Base-by-base conservation (phyloP, 495 filamentous ascomycete species). In the Penicillium flavigenum region DNA sequence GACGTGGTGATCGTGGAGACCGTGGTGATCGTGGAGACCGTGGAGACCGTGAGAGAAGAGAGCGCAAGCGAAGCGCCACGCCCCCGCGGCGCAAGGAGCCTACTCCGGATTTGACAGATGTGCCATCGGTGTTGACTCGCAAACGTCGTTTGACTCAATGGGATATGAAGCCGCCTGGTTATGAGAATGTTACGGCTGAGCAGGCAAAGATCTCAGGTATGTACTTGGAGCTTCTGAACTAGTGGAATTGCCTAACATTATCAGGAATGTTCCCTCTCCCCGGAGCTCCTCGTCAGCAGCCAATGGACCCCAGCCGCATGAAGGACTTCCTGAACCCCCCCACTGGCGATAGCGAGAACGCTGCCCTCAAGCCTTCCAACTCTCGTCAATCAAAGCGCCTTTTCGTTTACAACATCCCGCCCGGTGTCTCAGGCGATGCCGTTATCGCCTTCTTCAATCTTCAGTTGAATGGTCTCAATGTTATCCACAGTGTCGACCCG, bases 81-180 rank as follows among this genome's bases (percentile, higher is more conserved):
- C 91, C 94, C 45, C 85, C 88, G 10, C 83, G 88, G 4, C 94
- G 92, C 76, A 94, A 94, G 81, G 94, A 98, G 71, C 89, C 93
- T 22, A 98, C 94, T 0, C 95, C 94, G 24, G 95, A 99, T 73
- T 78, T 99, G 69, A 96, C 92, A 57, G 86, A 96, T 64, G 77
- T 91, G 56, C 76, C 85, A 26, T 83, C 90, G 9, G 78, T 99
- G 51, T 77, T 89, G 51, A 85, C 91, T 62, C 86, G 92, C 54
- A 91, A 90, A 80, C 86, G 94, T 63, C 86, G 94, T 52, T 75
- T 98, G 78, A 97, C 92, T 29, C 96, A 98, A 72, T 99, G 94
- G 94, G 94, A 99, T 70, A 96, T 99, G 72, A 99, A 98, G 77
- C 94, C 94, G 12, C 90, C 91, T 20, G 93, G 94, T 29, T 99